Evolutionary conservation across 305 asterid genomes (phyloP).

Genomic region (Fraxinus angustifolia): DNA sequence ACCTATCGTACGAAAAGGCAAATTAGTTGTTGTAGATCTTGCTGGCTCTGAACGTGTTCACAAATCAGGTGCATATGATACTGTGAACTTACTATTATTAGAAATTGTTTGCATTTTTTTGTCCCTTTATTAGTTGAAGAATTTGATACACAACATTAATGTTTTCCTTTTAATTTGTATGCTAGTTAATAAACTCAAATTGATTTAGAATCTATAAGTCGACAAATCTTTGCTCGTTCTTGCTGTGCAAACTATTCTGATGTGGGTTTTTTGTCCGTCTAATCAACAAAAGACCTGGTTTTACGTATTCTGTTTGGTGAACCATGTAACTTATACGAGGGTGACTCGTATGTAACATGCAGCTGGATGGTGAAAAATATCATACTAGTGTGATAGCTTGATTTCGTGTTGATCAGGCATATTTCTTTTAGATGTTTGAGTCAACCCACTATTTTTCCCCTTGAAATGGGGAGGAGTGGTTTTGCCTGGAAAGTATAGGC

Average conservation of each 20-base stretch:
- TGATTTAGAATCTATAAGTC: neutral
- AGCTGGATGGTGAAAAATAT: neutral
- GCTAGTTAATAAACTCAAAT: neutral
- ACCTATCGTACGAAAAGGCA: constrained; percentile 79
- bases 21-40: constrained; percentile 92
- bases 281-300: neutral
- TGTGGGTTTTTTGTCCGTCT: neutral
- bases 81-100: constrained; percentile 10
- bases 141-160: neutral
- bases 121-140: constrained; percentile 7
- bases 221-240: neutral
- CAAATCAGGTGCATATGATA: constrained; percentile 67
- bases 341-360: neutral
- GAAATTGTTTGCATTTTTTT: constrained; percentile 16
- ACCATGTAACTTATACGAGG: neutral
- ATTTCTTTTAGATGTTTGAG: neutral
- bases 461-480: neutral
- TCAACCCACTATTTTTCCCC: neutral
- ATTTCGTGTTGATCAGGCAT: neutral
- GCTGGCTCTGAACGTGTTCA: constrained; percentile 98
- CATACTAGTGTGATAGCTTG: neutral
- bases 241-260: neutral
- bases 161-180: neutral
- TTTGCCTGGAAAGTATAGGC: neutral
- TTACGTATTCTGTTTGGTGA: neutral